Base-by-base conservation (phyloP, 2,329 filamentous ascomycete species). In the Penicillium sclerotiorum region DNA sequence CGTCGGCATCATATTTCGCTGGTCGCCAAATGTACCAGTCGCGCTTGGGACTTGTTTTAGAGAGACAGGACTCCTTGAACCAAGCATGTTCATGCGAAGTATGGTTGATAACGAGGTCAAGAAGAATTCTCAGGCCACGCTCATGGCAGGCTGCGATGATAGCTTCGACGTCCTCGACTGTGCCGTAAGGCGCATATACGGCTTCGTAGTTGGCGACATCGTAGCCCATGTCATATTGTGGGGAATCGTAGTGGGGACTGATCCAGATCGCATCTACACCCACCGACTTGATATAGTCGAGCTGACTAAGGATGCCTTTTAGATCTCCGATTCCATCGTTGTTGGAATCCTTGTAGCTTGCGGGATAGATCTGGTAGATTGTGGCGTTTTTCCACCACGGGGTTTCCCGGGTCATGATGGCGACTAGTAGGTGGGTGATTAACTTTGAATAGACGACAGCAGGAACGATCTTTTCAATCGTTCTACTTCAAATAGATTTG, bases 91-190 rank as follows among this genome's bases (percentile, higher is more conserved):
- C 75, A 58, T 85, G 80, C 0, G 82, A 86, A 0, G 86, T 89
- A 65, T 91, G 87, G 59, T 90, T 90, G 55, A 90, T 77, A 3
- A 90, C 87, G 1, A 90, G 73, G 61, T 90, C 86, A 20, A 89
- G 74, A 49, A 90, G 82, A n/a, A 89, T 68, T 48, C 79, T 80
- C 77, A 90, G 86, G 7, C 78, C 82, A 5, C 83, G 77, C 12
- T 74, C 68, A 52, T 86, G 82, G 17, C 79, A 74, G 47, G 77
- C 80, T 8, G 72, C 62, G 39, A 87, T 82, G 11, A 88, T 68
- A 0, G 66, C 64, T 43, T 87, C 81, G 35, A 86, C 77, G 57
- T 88, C 83, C 39, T 74, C 68, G 0, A 88, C 69, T 0, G 82
- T 83, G 21, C 85, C 86, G 57, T 87, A 88, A 0, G 78, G 77